These are phyloP conservation scores for Termitomyces sp. DNA, from an alignment of 768 basidiomycete species.

Conservation along the genomic window DNA sequence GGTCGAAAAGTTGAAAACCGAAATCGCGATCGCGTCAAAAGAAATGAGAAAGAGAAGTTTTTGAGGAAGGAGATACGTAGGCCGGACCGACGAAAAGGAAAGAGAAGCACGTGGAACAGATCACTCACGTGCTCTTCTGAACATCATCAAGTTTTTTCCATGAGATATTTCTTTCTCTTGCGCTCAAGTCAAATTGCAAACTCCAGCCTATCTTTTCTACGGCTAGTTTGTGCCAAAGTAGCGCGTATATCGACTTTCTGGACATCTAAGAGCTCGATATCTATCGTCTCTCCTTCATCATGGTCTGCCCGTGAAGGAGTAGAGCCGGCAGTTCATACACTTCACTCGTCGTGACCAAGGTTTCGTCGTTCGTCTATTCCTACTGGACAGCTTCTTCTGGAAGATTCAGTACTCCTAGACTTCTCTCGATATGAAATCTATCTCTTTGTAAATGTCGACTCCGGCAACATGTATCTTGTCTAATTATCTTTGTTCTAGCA, in stretches of 20 bases:
- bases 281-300: conserved; percentile 11
- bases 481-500: no score
- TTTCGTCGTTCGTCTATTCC: not conserved
- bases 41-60: no score
- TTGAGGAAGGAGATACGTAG: no score
- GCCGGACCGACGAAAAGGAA: no score
- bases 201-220: conserved; percentile 6
- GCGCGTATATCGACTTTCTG: conserved; percentile 27
- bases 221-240: conserved; percentile 40
- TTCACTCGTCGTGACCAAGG: not conserved
- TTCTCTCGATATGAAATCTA: no score
- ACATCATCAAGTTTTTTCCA: not conserved
- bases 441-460: no score
- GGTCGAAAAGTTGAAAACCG: not conserved
- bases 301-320: conserved; percentile 23
- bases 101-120: no score
- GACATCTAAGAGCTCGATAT: conserved; percentile 33
- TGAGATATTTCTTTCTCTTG: conserved; percentile 18
- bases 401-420: no score
- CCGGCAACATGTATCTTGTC: no score
- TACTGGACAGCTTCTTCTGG: not conserved
- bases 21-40: conserved; percentile 6
- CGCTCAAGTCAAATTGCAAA: no score
- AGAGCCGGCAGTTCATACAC: conserved; percentile 35
- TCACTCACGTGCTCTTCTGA: no score